phyloP scores from a whole-genome alignment of 139 green algal genomes.

The Raphidocelis subcapitata region DNA sequence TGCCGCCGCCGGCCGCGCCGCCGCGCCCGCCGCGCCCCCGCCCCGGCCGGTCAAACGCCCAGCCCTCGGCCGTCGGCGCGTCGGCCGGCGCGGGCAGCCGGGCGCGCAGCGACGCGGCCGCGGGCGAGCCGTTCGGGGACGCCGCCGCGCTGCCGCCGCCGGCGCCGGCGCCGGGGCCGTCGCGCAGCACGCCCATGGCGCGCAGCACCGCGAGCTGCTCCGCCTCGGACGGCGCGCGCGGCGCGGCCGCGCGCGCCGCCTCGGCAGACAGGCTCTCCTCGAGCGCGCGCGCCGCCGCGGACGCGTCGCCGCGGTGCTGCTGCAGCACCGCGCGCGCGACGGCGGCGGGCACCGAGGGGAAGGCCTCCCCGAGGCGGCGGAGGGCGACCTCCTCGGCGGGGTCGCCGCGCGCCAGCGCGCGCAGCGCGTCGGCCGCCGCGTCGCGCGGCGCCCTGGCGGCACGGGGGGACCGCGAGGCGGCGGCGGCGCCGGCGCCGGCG shows the following conservation, averaged over 20 bases:
- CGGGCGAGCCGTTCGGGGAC: too few relatives aligned
- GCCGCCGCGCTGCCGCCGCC: too few relatives aligned
- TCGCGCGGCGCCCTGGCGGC: not conserved
- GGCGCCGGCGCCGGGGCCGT: not conserved
- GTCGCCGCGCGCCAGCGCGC: not conserved
- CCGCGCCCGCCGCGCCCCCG: too few relatives aligned
- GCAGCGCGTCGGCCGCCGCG: not conserved
- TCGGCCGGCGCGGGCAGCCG: too few relatives aligned
- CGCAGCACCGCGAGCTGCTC: constrained; percentile 20
- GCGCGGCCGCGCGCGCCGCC: too few relatives aligned
- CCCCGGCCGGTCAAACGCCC: too few relatives aligned
- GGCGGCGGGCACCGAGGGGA: not conserved
- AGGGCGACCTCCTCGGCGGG: not conserved
- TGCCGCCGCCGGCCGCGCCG: too few relatives aligned
- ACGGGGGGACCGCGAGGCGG: too few relatives aligned
- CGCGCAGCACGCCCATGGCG: constrained; percentile 3
- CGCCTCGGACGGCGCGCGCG: constrained; percentile 12
- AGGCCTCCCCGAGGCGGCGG: not conserved
- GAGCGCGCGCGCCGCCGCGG: not conserved
- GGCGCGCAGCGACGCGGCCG: too few relatives aligned
- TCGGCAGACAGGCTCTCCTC: not conserved
- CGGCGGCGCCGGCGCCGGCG: too few relatives aligned
- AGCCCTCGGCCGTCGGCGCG: too few relatives aligned
- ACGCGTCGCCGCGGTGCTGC: constrained; percentile 10
- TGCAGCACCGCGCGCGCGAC: constrained; percentile 13